These are phyloP conservation scores for Pistacia vera DNA, from an alignment of 345 rosid genomes.

Conservation along the genomic window DNA sequence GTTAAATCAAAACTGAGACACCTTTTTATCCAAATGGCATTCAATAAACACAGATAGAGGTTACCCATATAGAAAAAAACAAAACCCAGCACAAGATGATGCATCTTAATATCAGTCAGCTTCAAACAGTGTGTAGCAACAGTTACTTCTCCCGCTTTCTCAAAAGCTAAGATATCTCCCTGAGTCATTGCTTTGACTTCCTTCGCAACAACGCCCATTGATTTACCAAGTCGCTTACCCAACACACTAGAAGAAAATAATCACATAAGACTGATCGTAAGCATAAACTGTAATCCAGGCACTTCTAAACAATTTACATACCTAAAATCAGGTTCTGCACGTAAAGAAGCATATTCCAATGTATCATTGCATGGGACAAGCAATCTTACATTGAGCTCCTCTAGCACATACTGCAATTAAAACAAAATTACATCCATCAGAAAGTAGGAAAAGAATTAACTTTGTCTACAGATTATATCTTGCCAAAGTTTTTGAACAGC, in stretches of 20 bases:
- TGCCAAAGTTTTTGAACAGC: too few species aligned
- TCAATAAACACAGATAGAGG: background rate
- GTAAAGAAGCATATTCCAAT: too few species aligned
- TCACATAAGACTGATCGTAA: constrained; percentile 18
- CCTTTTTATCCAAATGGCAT: background rate
- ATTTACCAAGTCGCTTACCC: constrained; percentile 95
- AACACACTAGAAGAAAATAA: constrained; percentile 51
- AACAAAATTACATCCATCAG: background rate
- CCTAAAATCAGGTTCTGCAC: constrained; percentile 99
- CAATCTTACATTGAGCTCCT: constrained; percentile 85
- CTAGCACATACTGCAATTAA: constrained; percentile 75
- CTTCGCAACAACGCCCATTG: constrained; percentile 84
- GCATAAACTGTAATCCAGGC: constrained; percentile 12
- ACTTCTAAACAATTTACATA: constrained; percentile 29
- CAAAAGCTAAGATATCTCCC: constrained; percentile 75
- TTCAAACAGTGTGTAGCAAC: constrained; percentile 70
- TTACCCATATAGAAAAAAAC: background rate
- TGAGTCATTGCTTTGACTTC: constrained; percentile 88
- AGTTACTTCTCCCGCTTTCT: constrained; percentile 73
- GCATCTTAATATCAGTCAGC: constrained; percentile 82
- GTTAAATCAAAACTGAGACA: background rate
- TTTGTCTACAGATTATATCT: background rate
- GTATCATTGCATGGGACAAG: constrained; percentile 62
- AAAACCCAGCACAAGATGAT: background rate
- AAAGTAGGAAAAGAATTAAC: background rate